These are phyloP conservation scores for Endothia cerciana DNA, from an alignment of 2,329 filamentous ascomycete genomes.

Conservation along the genomic window DNA sequence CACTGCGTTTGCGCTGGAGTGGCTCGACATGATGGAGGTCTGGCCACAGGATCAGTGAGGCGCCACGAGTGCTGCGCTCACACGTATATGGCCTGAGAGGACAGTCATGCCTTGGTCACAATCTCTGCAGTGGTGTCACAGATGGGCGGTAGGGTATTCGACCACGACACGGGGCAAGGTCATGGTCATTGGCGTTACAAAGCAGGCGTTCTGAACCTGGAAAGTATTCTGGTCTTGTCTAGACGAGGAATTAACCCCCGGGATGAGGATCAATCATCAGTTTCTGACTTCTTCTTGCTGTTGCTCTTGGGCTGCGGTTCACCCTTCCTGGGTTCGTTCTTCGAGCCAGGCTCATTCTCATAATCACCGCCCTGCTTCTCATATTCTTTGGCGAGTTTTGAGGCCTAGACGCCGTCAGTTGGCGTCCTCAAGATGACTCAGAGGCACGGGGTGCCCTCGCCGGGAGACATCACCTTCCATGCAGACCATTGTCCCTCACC, in stretches of 20 bases:
- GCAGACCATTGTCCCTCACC: constrained; percentile 45
- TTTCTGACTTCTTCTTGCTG: constrained; percentile 27
- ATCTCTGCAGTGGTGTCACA: not conserved
- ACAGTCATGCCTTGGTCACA: not conserved
- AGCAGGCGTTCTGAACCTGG: not conserved
- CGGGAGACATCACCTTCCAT: constrained; percentile 39
- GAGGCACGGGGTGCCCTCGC: not conserved
- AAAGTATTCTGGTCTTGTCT: not conserved
- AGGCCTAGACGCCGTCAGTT: constrained; percentile 33
- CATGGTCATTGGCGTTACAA: not conserved
- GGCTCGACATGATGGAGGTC: constrained; percentile 71
- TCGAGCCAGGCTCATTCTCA: constrained; percentile 45
- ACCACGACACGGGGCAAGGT: not conserved
- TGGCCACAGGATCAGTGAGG: constrained; percentile 23
- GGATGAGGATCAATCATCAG: constrained; percentile 25
- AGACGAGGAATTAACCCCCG: not conserved
- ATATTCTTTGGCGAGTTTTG: constrained; percentile 47
- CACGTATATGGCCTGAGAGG: not conserved
- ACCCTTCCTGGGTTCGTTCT: constrained; percentile 38
- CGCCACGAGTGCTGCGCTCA: not conserved
- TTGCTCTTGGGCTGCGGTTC: constrained; percentile 27
- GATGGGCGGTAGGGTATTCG: not conserved
- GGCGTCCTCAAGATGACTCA: not conserved
- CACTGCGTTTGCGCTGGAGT: constrained; percentile 84
- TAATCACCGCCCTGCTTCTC: constrained; percentile 47